These are phyloP conservation scores for Nyssa sinensis DNA, from an alignment of 148 eudicot genomes.

Conservation along the genomic window DNA sequence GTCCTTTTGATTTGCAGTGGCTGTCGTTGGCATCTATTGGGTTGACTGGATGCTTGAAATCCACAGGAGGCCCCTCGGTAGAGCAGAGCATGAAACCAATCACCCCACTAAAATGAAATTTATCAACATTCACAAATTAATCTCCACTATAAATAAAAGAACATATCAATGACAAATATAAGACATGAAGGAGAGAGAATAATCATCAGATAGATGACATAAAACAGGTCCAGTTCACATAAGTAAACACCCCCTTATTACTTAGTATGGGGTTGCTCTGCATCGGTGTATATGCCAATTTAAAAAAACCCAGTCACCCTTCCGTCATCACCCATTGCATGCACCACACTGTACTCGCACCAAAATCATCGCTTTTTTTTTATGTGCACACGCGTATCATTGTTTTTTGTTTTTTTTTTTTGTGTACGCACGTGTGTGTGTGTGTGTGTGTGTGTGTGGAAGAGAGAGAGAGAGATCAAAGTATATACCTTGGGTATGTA, in stretches of 20 bases:
- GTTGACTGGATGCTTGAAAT: slow-evolving; percentile 86
- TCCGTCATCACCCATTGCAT: not conserved
- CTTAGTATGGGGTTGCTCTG: too few species aligned
- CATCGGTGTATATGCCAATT: too few species aligned
- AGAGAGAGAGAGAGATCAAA: not conserved
- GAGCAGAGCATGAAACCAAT: slow-evolving; percentile 99
- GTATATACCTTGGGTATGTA: slow-evolving; percentile 79
- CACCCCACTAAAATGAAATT: slow-evolving; percentile 64
- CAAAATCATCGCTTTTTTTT: too few species aligned
- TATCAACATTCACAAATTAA: not conserved
- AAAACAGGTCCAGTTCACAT: not conserved
- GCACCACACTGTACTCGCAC: too few species aligned
- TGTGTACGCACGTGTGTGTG: too few species aligned
- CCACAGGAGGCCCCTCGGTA: slow-evolving; percentile 83
- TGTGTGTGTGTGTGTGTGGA: too few species aligned
- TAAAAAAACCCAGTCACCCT: not conserved
- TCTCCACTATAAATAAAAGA: too few species aligned
- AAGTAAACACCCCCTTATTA: not conserved
- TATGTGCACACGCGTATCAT: too few species aligned
- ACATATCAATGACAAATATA: too few species aligned
- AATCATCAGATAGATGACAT: not conserved
- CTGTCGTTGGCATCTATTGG: slow-evolving; percentile 60
- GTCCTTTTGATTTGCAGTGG: slow-evolving; percentile 44
- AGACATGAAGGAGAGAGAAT: not conserved
- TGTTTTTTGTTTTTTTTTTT: too few species aligned